These are phyloP conservation scores for Lagenaria siceraria DNA, from an alignment of 306 rosid species.

Conservation along the genomic window DNA sequence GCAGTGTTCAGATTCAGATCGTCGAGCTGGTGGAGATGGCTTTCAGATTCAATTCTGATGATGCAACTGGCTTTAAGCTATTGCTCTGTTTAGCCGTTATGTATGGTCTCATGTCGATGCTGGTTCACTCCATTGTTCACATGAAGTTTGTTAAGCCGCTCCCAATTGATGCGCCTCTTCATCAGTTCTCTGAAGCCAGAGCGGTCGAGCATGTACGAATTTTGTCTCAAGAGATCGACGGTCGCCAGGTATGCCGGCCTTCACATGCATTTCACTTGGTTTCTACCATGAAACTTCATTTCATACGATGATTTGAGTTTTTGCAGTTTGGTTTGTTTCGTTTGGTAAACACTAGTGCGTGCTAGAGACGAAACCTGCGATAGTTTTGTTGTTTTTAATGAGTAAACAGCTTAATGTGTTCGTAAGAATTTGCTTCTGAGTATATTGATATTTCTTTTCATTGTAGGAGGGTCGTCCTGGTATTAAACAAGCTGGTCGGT, in stretches of 20 bases:
- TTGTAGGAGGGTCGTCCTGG: conserved; percentile 94
- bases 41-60: conserved; percentile 36
- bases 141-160: conserved; percentile 78
- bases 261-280: not conserved
- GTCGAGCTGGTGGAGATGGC: conserved; percentile 27
- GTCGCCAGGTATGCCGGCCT: conserved; percentile 56
- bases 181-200: conserved; percentile 83
- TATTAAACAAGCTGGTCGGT: conserved; percentile 61
- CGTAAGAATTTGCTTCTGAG: conserved; percentile 16
- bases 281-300: not conserved
- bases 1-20: not conserved
- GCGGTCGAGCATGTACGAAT: conserved; percentile 63
- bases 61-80: conserved; percentile 55
- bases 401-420: not conserved
- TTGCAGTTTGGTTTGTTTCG: not conserved
- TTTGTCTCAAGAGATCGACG: conserved; percentile 73
- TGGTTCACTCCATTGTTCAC: conserved; percentile 44
- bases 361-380: not conserved
- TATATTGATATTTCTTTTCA: conserved; percentile 6
- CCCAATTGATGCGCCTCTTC: conserved; percentile 52
- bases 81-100: conserved; percentile 30
- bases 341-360: not conserved
- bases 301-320: not conserved
- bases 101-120: conserved; percentile 56
- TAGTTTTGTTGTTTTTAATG: not conserved